Percentiles rank a stretch among this genome's conserved stretches.
phyloP scores from a whole-genome alignment of 1,139 yeast species.

The Ogataea hybrid region DNA sequence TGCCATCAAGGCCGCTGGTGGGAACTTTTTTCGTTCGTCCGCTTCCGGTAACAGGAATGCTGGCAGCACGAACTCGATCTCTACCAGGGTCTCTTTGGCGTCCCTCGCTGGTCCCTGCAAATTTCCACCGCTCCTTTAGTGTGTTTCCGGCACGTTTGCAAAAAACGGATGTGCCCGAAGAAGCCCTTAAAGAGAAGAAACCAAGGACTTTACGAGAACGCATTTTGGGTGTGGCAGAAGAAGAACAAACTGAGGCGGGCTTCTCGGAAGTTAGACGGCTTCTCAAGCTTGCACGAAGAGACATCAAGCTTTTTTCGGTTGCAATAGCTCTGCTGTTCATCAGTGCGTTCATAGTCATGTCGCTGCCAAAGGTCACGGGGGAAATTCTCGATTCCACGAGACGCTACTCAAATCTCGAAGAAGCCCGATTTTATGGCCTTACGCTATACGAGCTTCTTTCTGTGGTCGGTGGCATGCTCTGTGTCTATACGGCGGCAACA shows the following conservation, averaged over 20 bases:
- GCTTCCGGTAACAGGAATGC: background rate
- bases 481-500: constrained; percentile 72
- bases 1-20: background rate
- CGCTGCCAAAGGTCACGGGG: constrained; percentile 82
- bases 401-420: constrained; percentile 33
- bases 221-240: constrained; percentile 30
- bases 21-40: background rate
- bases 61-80: background rate
- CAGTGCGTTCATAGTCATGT: constrained; percentile 65
- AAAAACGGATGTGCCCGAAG: constrained; percentile 1
- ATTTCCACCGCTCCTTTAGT: background rate
- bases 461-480: constrained; percentile 52
- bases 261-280: constrained; percentile 49
- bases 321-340: constrained; percentile 63
- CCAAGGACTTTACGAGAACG: constrained; percentile 26
- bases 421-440: constrained; percentile 43
- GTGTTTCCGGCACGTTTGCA: background rate
- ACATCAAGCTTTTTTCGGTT: constrained; percentile 45
- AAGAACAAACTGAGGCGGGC: constrained; percentile 36
- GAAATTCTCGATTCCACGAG: constrained; percentile 64
- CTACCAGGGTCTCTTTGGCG: background rate
- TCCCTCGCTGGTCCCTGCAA: background rate
- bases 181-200: background rate
- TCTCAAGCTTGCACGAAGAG: constrained; percentile 47
- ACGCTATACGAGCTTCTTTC: constrained; percentile 47